Evolutionary conservation across 2,329 filamentous ascomycete species (phyloP).

Genomic region (Colletotrichum spinosum): DNA sequence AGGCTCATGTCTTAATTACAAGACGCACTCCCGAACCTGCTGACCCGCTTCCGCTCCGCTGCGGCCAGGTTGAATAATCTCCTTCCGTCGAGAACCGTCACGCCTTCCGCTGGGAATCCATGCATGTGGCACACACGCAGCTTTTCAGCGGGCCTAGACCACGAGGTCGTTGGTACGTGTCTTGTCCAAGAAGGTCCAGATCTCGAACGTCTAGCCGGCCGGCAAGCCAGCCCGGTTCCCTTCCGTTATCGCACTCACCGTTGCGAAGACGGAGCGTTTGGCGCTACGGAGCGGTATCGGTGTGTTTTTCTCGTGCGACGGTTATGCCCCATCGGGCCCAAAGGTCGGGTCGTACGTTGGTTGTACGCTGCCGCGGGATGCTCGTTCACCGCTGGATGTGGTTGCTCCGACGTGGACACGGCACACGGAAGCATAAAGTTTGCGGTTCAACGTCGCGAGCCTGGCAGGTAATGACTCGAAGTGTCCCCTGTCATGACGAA

Average conservation of each 20-base stretch:
- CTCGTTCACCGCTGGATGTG: not conserved
- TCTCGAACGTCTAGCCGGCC: not conserved
- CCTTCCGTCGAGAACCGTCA: too few species aligned
- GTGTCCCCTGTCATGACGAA: conserved; percentile 18
- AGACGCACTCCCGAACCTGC: too few species aligned
- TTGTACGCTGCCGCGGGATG: too few species aligned
- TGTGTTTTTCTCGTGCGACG: not conserved
- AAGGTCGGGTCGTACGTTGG: too few species aligned
- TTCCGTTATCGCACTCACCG: conserved; percentile 18
- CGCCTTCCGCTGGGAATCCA: too few species aligned
- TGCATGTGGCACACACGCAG: too few species aligned
- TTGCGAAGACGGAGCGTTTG: conserved; percentile 11
- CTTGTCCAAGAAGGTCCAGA: conserved; percentile 1
- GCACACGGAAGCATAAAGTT: too few species aligned
- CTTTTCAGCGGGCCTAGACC: not conserved
- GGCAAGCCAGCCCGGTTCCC: not conserved
- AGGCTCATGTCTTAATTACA: too few species aligned
- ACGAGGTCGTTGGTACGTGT: not conserved
- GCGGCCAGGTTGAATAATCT: too few species aligned
- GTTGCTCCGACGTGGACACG: not conserved
- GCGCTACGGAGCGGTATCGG: conserved; percentile 16
- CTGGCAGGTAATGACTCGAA: not conserved
- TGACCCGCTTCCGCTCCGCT: too few species aligned
- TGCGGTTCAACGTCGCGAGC: too few species aligned
- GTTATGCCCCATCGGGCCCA: not conserved